These are phyloP conservation scores for Ettlia oleoabundans DNA, from an alignment of 139 green algal genomes.

Conservation along the genomic window DNA sequence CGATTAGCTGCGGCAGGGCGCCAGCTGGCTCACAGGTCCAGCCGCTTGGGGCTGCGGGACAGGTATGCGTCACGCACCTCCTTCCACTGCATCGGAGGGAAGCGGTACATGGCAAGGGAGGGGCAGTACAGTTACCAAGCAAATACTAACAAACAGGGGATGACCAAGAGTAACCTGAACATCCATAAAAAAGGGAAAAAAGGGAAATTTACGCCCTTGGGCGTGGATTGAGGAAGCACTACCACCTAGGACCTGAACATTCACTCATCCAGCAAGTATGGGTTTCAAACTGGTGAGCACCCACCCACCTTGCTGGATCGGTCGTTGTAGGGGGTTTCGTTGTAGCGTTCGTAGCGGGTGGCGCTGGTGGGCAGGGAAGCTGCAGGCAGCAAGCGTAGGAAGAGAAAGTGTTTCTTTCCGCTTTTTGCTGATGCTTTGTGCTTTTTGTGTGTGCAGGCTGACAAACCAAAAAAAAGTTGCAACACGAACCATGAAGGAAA, in stretches of 20 bases:
- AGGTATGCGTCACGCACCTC: conserved; percentile 2
- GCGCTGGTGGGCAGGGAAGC: neutral
- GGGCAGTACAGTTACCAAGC: neutral
- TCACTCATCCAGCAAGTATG: too few species aligned
- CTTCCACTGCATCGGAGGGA: conserved; percentile 1
- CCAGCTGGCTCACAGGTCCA: neutral
- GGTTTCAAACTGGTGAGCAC: too few species aligned
- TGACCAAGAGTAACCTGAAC: too few species aligned
- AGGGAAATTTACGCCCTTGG: too few species aligned
- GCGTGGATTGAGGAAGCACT: too few species aligned
- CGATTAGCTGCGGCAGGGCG: neutral
- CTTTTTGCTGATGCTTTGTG: too few species aligned
- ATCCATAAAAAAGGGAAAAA: too few species aligned
- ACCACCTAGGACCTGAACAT: too few species aligned
- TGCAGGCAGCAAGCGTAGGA: neutral
- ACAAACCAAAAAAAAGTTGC: neutral
- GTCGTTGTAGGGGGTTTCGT: conserved; percentile 15
- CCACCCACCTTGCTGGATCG: conserved; percentile 11
- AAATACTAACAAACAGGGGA: too few species aligned
- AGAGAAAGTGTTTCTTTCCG: too few species aligned
- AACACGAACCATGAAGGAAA: too few species aligned
- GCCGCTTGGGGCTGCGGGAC: neutral
- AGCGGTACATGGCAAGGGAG: neutral
- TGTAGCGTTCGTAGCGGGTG: conserved; percentile 2
- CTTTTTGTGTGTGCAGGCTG: too few species aligned